phyloP scores from a whole-genome alignment of 1,284 basidiomycete genomes.

The Irpex sp. region DNA sequence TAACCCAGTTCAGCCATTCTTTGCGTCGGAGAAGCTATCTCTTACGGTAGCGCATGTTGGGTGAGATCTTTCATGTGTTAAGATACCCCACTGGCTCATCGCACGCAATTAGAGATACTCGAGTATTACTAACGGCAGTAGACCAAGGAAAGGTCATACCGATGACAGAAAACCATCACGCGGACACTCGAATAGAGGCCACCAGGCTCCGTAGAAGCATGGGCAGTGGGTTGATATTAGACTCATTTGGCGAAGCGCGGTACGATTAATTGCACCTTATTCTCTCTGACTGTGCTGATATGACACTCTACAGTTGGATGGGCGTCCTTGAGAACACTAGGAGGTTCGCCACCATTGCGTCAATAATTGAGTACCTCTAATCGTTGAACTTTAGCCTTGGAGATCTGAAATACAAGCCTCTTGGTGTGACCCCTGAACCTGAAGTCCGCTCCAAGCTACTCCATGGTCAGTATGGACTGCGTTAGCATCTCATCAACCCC shows the following conservation, averaged over 20 bases:
- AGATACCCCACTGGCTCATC: background rate
- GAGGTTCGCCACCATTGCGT: constrained; percentile 47
- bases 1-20: constrained; percentile 73
- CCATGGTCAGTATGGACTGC: constrained; percentile 45
- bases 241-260: constrained; percentile 94
- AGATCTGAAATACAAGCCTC: constrained; percentile 86
- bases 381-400: constrained; percentile 59
- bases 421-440: constrained; percentile 93
- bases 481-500: background rate
- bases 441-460: constrained; percentile 84
- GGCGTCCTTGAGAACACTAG: constrained; percentile 93
- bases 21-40: constrained; percentile 63
- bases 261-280: constrained; percentile 27
- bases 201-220: constrained; percentile 86
- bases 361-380: constrained; percentile 9
- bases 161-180: constrained; percentile 91
- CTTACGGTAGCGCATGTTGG: constrained; percentile 93
- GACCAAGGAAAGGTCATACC: constrained; percentile 69
- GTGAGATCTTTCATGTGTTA: constrained; percentile 38
- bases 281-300: background rate
- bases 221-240: constrained; percentile 86
- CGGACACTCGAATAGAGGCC: constrained; percentile 85
- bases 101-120: constrained; percentile 70
- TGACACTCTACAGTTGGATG: constrained; percentile 72
- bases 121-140: constrained; percentile 79